Base-by-base conservation (phyloP, 495 filamentous ascomycete genomes). In the Opeltia flavorubescens region DNA sequence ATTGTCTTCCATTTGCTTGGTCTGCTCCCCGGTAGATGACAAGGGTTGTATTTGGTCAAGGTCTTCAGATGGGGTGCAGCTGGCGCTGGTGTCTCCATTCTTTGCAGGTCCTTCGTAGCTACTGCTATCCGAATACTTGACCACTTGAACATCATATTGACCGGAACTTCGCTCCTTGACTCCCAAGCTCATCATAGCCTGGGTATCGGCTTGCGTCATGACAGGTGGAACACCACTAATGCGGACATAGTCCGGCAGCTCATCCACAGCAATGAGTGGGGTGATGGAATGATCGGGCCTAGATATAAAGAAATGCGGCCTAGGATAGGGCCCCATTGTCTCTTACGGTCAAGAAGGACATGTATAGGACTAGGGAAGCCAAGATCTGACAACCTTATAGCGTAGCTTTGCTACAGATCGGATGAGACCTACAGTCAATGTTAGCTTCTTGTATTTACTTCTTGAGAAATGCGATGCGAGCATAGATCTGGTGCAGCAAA, bases 191-290 rank as follows among this genome's bases (percentile, higher is more conserved):
- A 56, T 66, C 68, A 74, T 72, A 29, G 46, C 31, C 31, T 15
- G 64, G 55, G 12, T 70, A 1, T 71, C 65, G 29, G 51, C 51
- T 3, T 58, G 29, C 38, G 54, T 55, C 11, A 73, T 38, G 5
- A 20, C 50, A 21, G 64, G 61, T 20, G 65, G 48, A 9, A 66
- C 53, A 6, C 62, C 68, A 26, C 52, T 56, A 26, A 76, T 56
- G 0, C 47, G 38, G 33, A 72, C 30, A 8, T 53, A 47, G 5
- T 61, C 35, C 0, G 77, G 77, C 4, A 85, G 59, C 60, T 83
- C 74, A 52, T 86, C 83, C 0, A 76, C 68, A 0, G 79, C 75
- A 29, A 86, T 62, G 9, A 88, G 66, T 0, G 78, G 76, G 11
- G 78, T 80, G 46, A 74, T 62, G 13, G 56, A 61, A 41, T 78